Evolutionary conservation across 768 basidiomycete genomes (phyloP).

Genomic region (Hypholoma sublateritium): DNA sequence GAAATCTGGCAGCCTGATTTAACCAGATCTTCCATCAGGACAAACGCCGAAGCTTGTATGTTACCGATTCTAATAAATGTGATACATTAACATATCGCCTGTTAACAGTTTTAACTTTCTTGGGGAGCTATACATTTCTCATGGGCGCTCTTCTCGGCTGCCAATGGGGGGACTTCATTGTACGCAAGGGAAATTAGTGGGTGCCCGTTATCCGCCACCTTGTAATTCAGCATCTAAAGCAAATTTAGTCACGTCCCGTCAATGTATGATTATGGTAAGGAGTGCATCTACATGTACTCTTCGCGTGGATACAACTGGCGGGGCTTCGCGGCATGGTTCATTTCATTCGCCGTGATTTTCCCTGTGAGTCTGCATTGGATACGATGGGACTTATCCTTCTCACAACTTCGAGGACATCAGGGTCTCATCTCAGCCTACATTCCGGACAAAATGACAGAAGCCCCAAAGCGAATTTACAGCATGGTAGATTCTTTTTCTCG

Average conservation of each 20-base stretch:
- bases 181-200: conserved; percentile 15
- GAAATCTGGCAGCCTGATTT: too few species aligned
- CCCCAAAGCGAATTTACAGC: conserved; percentile 9
- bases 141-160: conserved; percentile 17
- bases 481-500: conserved; percentile 1
- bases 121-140: conserved; percentile 17
- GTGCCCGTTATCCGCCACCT: neutral
- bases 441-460: conserved; percentile 11
- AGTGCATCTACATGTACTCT: conserved; percentile 12
- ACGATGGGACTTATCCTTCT: neutral
- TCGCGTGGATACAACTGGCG: conserved; percentile 14
- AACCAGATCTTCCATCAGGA: neutral
- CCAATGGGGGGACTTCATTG: conserved; percentile 15
- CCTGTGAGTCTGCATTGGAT: conserved; percentile 4
- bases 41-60: conserved; percentile 13
- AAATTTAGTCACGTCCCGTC: conserved; percentile 13
- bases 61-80: too few species aligned
- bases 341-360: conserved; percentile 12
- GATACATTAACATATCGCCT: neutral
- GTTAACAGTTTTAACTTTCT: conserved; percentile 11
- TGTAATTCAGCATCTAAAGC: neutral
- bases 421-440: conserved; percentile 14
- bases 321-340: conserved; percentile 13
- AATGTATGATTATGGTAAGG: conserved; percentile 7
- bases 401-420: neutral